Base-by-base conservation (phyloP, 139 green algal genomes). In the Trebouxia sp. region DNA sequence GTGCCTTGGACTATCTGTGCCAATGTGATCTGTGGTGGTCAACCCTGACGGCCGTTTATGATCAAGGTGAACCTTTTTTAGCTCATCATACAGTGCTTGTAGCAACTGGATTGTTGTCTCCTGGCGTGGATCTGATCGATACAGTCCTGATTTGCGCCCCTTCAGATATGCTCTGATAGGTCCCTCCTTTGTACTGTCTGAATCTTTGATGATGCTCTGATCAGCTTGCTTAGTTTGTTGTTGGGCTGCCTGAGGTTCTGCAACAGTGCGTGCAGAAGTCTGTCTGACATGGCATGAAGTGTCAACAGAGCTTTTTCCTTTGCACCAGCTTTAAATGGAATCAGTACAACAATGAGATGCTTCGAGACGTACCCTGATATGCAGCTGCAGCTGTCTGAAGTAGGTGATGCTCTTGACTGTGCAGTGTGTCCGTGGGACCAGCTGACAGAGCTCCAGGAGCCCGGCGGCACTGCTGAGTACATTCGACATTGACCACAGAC, bases 91-190 rank as follows among this genome's bases (percentile, higher is more conserved):
- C 65, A 96, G 78, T 38, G 39, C 55, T 83, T 95, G 91, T 58
- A 98, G 83, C 55, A 86, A 86, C 11, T 83, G 11, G 5, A 95
- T 86, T 1, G 92, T 94, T 1, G 82, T 43, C 69, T 93, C 87
- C 87, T 98, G 94, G 6, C 91, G 87, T 0, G 90, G 85, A 69
- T 98, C 94, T 47, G 85, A 70, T 43, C 39, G 38, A 8, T 24
- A 76, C 6, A 32, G 5, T 17, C 70, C 81, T 76, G 39, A 91
- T 85, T 70, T 42, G 9, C 88, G 67, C 0, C 88, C 84, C 1
- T 83, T 75, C 4, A 82, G 45, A 37, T 95, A 97, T 26, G 85
- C 75, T 0, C 66, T 84, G 1, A 88, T 26, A 0, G 92, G 92
- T 1, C 92, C 90, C 30, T 86, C 86, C n/a, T 24, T 42, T 11